Base-by-base conservation (phyloP, 306 rosid genomes). In the Cucumis melo region DNA sequence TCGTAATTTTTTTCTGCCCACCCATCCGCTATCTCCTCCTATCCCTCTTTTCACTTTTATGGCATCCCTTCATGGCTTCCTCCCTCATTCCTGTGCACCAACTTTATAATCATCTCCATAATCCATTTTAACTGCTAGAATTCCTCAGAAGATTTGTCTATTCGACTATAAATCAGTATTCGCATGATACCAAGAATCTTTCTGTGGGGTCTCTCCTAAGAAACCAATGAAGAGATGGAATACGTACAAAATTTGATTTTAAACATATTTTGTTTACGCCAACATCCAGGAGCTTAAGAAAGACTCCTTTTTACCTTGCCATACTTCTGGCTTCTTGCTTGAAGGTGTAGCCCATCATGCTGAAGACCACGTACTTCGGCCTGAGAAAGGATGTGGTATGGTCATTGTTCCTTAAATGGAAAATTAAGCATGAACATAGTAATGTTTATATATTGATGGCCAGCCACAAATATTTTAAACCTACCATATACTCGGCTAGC, bases 341-440 rank as follows among this genome's bases (percentile, higher is more conserved):
- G 98, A 80, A 94, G 95, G 81, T 93, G 97, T 77, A 93, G 83
- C 60, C 99, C 97, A 78, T 94, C 97, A 58, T 87, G 83, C 82
- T 91, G 97, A 59, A 86, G 84, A 74, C 96, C 95, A 39, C 97
- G 96, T 80, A 94, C 92, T 82, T 94, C 98, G 10, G 97, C 97
- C 98, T 91, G 83, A 27, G 50, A 61, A 58, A 73, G 55, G 64
- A 46, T 10, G 15, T 16, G 21, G 39, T 24, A 24, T 17, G 46
- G 53, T 65, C 63, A 59, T 71, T 48, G 7, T 44, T 46, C 14
- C 75, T 46, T 15, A 24, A 44, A 21, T 51, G 36, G 9, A 27
- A 15, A 27, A 23, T 23, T 51, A 50, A 27, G 76, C 15, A 67
- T 60, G 51, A 71, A 46, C 41, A 23, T n/a, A 46, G 13, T 17